Percentiles rank a stretch among this genome's conserved stretches.
phyloP scores from a whole-genome alignment of 768 basidiomycete genomes.

The Asterophora lycoperdoides region DNA sequence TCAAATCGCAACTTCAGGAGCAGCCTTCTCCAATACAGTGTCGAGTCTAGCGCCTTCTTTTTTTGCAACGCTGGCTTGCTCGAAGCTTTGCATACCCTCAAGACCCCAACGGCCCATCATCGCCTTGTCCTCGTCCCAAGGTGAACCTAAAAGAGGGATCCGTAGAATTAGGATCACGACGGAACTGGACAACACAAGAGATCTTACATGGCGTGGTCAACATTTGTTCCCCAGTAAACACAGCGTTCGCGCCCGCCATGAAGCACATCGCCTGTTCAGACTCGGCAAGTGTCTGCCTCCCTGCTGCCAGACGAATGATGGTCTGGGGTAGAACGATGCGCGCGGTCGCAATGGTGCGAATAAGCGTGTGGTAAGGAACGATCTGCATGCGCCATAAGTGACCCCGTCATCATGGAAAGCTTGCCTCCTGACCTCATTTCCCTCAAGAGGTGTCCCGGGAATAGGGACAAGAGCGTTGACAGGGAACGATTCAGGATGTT shows the following conservation, averaged over 20 bases:
- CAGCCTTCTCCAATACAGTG: slow-evolving; percentile 3
- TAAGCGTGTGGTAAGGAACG: slow-evolving; percentile 75
- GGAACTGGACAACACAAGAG: slow-evolving; percentile 7
- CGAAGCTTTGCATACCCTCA: slow-evolving; percentile 87
- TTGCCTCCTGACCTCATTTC: slow-evolving; percentile 63
- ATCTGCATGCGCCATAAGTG: slow-evolving; percentile 41
- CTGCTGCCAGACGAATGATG: slow-evolving; percentile 94
- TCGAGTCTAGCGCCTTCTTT: slow-evolving; percentile 42
- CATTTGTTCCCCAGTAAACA: slow-evolving; percentile 99
- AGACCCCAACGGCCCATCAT: slow-evolving; percentile 95
- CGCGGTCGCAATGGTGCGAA: slow-evolving; percentile 94
- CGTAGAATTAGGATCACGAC: slow-evolving; percentile 10
- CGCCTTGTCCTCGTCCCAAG: slow-evolving; percentile 96
- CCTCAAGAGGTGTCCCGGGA: slow-evolving; percentile 87
- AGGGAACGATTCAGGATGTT: slow-evolving; percentile 98
- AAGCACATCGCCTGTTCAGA: slow-evolving; percentile 97
- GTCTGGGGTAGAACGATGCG: slow-evolving; percentile 88
- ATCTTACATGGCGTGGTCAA: slow-evolving; percentile 90
- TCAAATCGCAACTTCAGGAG: slow-evolving; percentile 3
- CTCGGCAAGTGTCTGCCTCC: slow-evolving; percentile 83
- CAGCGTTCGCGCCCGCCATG: slow-evolving; percentile 97
- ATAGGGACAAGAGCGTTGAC: slow-evolving; percentile 98
- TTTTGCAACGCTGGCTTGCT: slow-evolving; percentile 56
- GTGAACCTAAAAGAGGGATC: slow-evolving; percentile 52
- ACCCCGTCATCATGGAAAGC: not conserved